Evolutionary conservation across 192 early-diverging fungal genomes (phyloP).

Genomic region (Umbelopsis sp.): DNA sequence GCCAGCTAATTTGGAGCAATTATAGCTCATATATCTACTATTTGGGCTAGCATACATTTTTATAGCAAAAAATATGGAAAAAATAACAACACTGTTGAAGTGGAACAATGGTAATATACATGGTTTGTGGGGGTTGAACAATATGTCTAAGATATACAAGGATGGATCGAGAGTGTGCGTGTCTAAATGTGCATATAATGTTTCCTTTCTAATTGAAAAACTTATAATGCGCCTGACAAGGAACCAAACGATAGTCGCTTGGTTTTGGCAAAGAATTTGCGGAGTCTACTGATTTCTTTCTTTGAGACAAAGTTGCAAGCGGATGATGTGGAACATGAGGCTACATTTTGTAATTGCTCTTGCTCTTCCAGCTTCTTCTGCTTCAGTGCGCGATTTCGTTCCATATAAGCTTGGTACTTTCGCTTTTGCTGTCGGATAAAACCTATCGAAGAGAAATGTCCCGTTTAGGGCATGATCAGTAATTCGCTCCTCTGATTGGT

Average conservation of each 20-base stretch:
- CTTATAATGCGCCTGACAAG: conserved; percentile 2
- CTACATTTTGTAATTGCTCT: too few relatives aligned
- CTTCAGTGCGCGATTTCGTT: not conserved
- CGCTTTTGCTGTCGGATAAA: conserved; percentile 11
- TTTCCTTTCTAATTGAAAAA: too few relatives aligned
- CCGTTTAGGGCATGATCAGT: not conserved
- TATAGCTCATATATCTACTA: too few relatives aligned
- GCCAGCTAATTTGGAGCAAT: too few relatives aligned
- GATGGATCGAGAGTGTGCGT: too few relatives aligned
- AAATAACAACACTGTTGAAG: too few relatives aligned
- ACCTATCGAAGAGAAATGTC: not conserved
- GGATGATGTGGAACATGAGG: too few relatives aligned
- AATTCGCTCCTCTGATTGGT: conserved; percentile 4
- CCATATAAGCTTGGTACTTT: conserved; percentile 3
- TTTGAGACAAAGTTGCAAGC: not conserved
- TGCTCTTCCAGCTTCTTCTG: not conserved
- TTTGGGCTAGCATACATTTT: too few relatives aligned
- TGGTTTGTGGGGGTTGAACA: too few relatives aligned
- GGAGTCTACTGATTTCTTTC: conserved; percentile 7
- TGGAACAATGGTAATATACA: too few relatives aligned
- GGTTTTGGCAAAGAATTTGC: not conserved
- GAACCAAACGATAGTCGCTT: conserved; percentile 16
- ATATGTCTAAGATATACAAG: not conserved
- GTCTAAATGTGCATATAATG: too few relatives aligned
- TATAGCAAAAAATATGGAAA: too few relatives aligned